These are phyloP conservation scores for Peniophora sp. DNA, from an alignment of 1,284 basidiomycete species.

Conservation along the genomic window DNA sequence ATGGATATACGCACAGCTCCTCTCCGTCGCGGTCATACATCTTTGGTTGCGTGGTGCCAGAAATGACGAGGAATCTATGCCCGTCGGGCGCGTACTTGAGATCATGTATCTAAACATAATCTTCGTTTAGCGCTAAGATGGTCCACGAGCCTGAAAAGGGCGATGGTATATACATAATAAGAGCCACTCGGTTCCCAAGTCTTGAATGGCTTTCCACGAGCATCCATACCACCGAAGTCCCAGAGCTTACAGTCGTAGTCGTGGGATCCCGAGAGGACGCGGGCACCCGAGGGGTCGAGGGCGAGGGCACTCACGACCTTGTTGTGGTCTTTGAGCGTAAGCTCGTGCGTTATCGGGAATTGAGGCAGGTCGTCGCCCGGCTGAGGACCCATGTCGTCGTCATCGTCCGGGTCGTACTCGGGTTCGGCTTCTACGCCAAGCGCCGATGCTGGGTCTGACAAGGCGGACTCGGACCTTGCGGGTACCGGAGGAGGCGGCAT, in stretches of 20 bases:
- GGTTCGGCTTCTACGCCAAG: constrained; percentile 36
- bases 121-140: constrained; percentile 7
- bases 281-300: constrained; percentile 88
- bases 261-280: constrained; percentile 86
- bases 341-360: constrained; percentile 85
- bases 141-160: constrained; percentile 6
- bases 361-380: constrained; percentile 38
- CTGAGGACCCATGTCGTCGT: constrained; percentile 18
- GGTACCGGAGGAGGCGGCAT: not conserved
- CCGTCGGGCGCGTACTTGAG: constrained; percentile 84
- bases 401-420: constrained; percentile 54
- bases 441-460: constrained; percentile 12
- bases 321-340: constrained; percentile 85
- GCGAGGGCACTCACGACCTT: constrained; percentile 92
- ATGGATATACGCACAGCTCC: constrained; percentile 59
- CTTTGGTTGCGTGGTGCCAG: constrained; percentile 83
- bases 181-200: constrained; percentile 90
- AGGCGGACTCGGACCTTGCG: not conserved
- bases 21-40: constrained; percentile 87
- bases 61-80: constrained; percentile 78
- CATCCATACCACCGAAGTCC: constrained; percentile 99
- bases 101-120: constrained; percentile 74
- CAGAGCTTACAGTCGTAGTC: constrained; percentile 98
- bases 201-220: constrained; percentile 86
- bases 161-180: constrained; percentile 67